Evolutionary conservation across 192 early-diverging fungal genomes (phyloP), one percentile per base, ranked within the genome.

Genomic region (Backusella tarrabulga): DNA sequence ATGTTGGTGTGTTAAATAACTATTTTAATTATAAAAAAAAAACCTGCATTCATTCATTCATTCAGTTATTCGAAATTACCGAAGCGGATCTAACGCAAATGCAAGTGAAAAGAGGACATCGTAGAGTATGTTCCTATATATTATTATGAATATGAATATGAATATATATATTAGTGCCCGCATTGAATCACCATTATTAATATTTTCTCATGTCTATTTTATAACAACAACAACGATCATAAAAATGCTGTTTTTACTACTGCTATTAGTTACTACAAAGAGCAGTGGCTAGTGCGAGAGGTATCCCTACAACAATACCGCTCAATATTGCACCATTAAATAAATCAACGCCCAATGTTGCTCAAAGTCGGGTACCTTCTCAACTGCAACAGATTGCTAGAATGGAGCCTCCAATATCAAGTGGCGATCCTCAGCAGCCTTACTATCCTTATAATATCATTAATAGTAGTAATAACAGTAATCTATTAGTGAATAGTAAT

Each of bases 81-180:
- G 83, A 85, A 74, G 15, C 46, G 4, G 83, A 85, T 74, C 60
- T 85, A 67, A 76, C 70, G 23, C 78, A 82, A 5, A 79, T 85
- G 72, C 68, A 75, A 42, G 84, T 83, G 15, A 85, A 85, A 75
- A 67, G 84, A 69, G 84, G 84, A 41, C 84, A 85, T 75, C 78
- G 84, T 68, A 76, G 84, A 75, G 80, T 85, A 80, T 68, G 75
- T 79, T 72, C 36, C 66, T 29, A 42, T 60, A 60, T 44, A 44
- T 32, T 44, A 44, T 60, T 60, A 60, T 40, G 36, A 8, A 38
- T 29, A 23, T 26, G 9, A 6, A 56, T 60, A 23, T 60, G 1
- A 19, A 21, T 54, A 54, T 26, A 6, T 50, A 6, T 50, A 50
- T n/a, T n/a, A 50, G 19, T 50, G 17, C 19, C 19, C 0, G 17